Evolutionary conservation across 345 rosid species (phyloP).

Genomic region (Iberis pinnata): DNA sequence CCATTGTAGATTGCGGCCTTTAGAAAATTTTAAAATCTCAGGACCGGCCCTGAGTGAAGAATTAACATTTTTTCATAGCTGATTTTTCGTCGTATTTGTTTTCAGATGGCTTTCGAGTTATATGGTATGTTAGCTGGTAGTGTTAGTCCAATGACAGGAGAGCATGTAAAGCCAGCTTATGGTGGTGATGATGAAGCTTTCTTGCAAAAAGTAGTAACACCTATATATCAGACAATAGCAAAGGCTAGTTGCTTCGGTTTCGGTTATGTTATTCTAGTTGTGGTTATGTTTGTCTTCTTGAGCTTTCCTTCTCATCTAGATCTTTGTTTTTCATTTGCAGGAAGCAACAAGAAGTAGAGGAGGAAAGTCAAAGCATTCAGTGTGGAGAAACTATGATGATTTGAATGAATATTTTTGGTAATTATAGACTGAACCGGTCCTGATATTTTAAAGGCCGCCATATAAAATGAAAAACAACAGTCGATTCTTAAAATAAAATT

Average conservation of each 20-base stretch:
- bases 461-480: no score
- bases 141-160: slow-evolving; percentile 55
- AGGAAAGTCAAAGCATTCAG: slow-evolving; percentile 68
- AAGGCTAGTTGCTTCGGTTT: slow-evolving; percentile 30
- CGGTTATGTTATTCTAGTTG: not conserved
- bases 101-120: slow-evolving; percentile 36
- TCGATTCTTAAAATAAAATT: no score
- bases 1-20: no score
- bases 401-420: slow-evolving; percentile 72
- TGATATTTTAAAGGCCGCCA: no score
- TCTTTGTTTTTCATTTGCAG: slow-evolving; percentile 34
- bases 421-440: no score
- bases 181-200: slow-evolving; percentile 63
- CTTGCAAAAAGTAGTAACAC: slow-evolving; percentile 57
- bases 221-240: slow-evolving; percentile 50
- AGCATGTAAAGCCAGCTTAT: slow-evolving; percentile 57
- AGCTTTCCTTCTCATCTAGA: not conserved
- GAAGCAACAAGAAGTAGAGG: slow-evolving; percentile 56
- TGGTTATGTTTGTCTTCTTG: slow-evolving; percentile 7
- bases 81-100: no score
- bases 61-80: not conserved
- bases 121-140: slow-evolving; percentile 67
- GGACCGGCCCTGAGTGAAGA: no score
- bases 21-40: no score
- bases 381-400: slow-evolving; percentile 69